Evolutionary conservation across 1,284 basidiomycete species (phyloP).

Genomic region (Cutaneotrichosporon sp.): DNA sequence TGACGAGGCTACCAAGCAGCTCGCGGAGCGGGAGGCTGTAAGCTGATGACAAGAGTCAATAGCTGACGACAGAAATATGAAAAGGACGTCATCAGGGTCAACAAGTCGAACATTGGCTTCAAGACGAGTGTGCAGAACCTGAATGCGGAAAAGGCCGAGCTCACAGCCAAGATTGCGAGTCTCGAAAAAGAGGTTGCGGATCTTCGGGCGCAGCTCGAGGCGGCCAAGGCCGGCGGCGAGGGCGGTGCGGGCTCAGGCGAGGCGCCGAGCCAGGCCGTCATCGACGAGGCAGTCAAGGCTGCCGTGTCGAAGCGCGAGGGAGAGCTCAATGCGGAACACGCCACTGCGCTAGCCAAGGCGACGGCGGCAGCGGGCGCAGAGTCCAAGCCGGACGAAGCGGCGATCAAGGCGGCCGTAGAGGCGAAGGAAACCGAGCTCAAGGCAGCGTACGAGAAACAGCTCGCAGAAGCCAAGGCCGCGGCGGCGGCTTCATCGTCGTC

Average conservation of each 20-base stretch:
- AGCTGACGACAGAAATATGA: conserved; percentile 23
- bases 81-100: conserved; percentile 35
- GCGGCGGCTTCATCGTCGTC: neutral
- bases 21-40: conserved; percentile 16
- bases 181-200: conserved; percentile 29
- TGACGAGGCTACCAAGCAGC: conserved; percentile 16
- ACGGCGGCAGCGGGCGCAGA: conserved; percentile 5
- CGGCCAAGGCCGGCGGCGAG: conserved; percentile 8
- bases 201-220: conserved; percentile 18
- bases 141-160: conserved; percentile 11
- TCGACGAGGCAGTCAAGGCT: conserved; percentile 39
- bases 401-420: conserved; percentile 21
- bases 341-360: conserved; percentile 18
- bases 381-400: conserved; percentile 7
- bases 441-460: conserved; percentile 16
- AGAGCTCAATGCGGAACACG: conserved; percentile 31
- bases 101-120: conserved; percentile 28
- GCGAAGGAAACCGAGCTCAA: conserved; percentile 29
- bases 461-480: conserved; percentile 14
- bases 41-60: neutral
- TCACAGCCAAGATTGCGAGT: conserved; percentile 20
- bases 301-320: conserved; percentile 39
- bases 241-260: conserved; percentile 3
- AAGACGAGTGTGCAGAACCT: conserved; percentile 18
- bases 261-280: conserved; percentile 15